Percentiles rank a stretch among this genome's conserved stretches.
phyloP scores from a whole-genome alignment of 1,284 basidiomycete genomes.

The Melampsora larici-populina region DNA sequence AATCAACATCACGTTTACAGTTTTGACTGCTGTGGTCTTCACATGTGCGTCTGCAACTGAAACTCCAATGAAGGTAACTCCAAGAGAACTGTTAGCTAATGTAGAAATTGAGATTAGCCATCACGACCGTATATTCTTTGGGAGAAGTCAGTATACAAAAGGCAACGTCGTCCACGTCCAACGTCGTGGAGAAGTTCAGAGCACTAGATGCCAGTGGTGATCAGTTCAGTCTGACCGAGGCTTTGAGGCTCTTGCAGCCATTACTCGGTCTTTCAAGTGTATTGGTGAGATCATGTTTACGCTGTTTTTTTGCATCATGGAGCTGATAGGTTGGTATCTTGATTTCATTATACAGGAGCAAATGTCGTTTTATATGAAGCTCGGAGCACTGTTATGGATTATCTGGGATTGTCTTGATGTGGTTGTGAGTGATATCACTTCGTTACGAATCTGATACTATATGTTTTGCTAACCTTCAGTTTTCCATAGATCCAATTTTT shows the following conservation, averaged over 20 bases:
- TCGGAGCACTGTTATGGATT: not conserved
- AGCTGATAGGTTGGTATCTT: not conserved
- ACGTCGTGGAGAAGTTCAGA: not conserved
- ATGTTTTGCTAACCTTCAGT: not conserved
- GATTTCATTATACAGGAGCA: not conserved
- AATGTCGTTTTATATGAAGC: not conserved
- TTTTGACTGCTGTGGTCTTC: not conserved
- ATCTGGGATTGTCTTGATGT: conserved; percentile 1
- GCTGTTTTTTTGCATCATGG: not conserved
- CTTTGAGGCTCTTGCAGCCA: not conserved
- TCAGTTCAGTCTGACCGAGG: not conserved
- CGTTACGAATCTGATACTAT: not conserved
- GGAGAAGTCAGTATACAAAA: not conserved
- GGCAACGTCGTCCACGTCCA: not conserved
- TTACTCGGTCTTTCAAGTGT: not conserved
- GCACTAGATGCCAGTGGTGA: not conserved
- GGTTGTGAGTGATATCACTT: not conserved
- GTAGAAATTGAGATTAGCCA: not conserved
- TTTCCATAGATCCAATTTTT: not conserved
- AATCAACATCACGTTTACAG: not conserved
- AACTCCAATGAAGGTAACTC: not conserved
- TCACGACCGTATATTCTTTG: not conserved
- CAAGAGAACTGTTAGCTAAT: not conserved
- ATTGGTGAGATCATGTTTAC: not conserved
- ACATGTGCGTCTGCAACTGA: not conserved